Evolutionary conservation across 495 filamentous ascomycete species (phyloP).

Genomic region (Xylaria palmicola): DNA sequence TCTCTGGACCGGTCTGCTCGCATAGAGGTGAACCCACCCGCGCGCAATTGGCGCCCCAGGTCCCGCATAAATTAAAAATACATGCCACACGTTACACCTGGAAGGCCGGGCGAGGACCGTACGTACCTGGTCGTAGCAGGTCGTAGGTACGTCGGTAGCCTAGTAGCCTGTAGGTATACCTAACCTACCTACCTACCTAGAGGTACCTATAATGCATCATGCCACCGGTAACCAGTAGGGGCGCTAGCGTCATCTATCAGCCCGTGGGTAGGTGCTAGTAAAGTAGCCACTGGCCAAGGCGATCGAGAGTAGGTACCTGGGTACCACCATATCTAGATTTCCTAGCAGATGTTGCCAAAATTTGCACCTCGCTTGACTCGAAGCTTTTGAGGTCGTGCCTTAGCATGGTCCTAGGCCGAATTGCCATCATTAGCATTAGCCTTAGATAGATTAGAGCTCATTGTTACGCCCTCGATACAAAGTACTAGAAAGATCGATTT

Average conservation of each 20-base stretch:
- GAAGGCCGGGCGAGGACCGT: conserved; percentile 1
- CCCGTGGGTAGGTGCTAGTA: conserved; percentile 1
- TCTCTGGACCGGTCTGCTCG: conserved; percentile 1
- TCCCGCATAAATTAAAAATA: conserved; percentile 12
- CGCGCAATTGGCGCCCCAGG: neutral
- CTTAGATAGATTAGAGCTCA: too few relatives aligned
- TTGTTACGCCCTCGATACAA: too few relatives aligned
- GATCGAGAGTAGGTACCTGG: too few relatives aligned
- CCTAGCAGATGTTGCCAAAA: too few relatives aligned
- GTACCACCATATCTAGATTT: too few relatives aligned
- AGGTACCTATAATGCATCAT: too few relatives aligned
- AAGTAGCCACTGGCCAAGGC: neutral
- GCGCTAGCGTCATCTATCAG: neutral
- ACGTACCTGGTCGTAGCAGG: neutral
- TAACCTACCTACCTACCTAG: too few relatives aligned
- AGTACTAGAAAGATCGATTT: neutral
- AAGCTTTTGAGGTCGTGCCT: too few relatives aligned
- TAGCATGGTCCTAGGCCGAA: too few relatives aligned
- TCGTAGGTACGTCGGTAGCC: neutral
- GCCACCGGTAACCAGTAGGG: too few relatives aligned
- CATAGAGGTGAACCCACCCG: neutral
- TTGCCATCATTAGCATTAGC: too few relatives aligned
- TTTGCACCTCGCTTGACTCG: too few relatives aligned
- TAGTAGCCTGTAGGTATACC: neutral
- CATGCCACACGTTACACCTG: conserved; percentile 1